phyloP scores from a whole-genome alignment of 2,329 filamentous ascomycete species.

The Ceratocystis lukuohia region DNA sequence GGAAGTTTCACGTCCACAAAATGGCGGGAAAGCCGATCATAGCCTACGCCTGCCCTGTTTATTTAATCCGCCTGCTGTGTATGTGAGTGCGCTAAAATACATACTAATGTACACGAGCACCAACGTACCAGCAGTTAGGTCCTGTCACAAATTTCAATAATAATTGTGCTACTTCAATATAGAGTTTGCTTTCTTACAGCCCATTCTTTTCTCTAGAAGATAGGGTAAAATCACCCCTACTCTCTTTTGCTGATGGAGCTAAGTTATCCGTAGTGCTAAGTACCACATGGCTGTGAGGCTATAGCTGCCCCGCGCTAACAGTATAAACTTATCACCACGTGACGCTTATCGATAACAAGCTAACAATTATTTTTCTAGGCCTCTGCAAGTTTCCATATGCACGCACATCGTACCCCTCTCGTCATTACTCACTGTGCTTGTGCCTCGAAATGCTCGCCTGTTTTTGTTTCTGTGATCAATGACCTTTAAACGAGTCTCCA shows the following conservation, averaged over 20 bases:
- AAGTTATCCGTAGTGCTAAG: too few relatives aligned
- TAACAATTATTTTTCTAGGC: not conserved
- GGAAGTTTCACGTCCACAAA: not conserved
- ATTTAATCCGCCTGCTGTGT: not conserved
- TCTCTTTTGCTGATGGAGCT: too few relatives aligned
- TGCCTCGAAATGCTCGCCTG: not conserved
- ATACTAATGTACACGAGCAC: not conserved
- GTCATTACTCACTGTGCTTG: too few relatives aligned
- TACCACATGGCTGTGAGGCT: not conserved
- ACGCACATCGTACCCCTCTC: not conserved
- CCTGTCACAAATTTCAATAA: too few relatives aligned
- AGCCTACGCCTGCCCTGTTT: not conserved
- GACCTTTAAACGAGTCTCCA: slow-evolving; percentile 3
- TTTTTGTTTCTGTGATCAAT: not conserved
- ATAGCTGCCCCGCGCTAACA: not conserved
- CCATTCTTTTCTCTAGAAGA: too few relatives aligned
- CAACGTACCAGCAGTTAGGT: too few relatives aligned
- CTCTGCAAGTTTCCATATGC: not conserved
- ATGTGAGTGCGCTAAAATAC: not conserved
- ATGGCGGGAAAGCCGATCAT: not conserved
- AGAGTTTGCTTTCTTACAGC: too few relatives aligned
- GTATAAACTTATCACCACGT: slow-evolving; percentile 3
- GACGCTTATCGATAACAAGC: not conserved
- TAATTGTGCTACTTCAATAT: too few relatives aligned
- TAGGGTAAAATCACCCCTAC: too few relatives aligned